A percentile compares a stretch with the other conserved stretches of the same genome.
phyloP scores from a whole-genome alignment of 2,329 filamentous ascomycete species.

The Trichoderma koningiopsis region DNA sequence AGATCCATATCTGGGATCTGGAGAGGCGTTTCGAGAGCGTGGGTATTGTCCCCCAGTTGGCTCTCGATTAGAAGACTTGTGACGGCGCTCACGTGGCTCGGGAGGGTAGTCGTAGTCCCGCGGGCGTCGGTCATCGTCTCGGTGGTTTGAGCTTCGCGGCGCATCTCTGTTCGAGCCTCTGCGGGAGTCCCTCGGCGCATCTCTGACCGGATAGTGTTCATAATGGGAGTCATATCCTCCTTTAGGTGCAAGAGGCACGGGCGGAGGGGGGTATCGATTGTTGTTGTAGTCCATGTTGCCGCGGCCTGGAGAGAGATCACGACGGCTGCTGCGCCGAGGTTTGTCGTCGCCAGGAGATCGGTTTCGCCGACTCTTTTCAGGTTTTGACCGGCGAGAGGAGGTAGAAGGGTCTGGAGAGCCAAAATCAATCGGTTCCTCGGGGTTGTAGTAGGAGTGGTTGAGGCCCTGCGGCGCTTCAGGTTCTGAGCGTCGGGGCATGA shows the following conservation, averaged over 20 bases:
- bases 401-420: background rate
- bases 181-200: background rate
- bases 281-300: background rate
- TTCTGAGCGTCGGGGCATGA: conserved; percentile 7
- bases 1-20: conserved; percentile 7
- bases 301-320: conserved; percentile 3
- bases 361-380: conserved; percentile 3
- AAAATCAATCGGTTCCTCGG: background rate
- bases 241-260: conserved; percentile 18
- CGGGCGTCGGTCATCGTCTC: conserved; percentile 13
- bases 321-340: conserved; percentile 21
- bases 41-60: conserved; percentile 9
- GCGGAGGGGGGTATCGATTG: background rate
- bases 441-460: conserved; percentile 23
- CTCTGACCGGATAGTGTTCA: background rate
- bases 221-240: background rate
- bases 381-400: conserved; percentile 1
- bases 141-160: background rate
- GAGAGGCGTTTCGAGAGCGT: conserved; percentile 17
- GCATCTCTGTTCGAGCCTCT: background rate
- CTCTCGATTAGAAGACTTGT: conserved; percentile 21
- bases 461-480: conserved; percentile 11
- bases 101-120: conserved; percentile 4
- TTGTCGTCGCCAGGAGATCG: conserved; percentile 15
- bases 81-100: conserved; percentile 21